Conservation (phyloP, 1,284 basidiomycete genomes). For the Coriolopsis trogii region DNA sequence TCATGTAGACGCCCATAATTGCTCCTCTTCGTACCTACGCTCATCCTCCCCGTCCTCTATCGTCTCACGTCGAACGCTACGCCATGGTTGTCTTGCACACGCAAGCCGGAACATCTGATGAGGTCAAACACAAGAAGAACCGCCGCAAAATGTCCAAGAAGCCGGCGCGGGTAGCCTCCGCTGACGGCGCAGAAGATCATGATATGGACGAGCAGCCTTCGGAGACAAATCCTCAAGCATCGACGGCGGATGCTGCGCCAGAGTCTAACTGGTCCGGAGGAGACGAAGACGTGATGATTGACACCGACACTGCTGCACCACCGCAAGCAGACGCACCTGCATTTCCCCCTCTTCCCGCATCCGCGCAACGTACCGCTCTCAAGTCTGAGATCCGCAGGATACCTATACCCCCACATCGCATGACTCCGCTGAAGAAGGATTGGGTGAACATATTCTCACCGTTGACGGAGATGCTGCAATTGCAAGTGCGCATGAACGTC, state of each 20-base stretch:
- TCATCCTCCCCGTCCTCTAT: conserved; percentile 6
- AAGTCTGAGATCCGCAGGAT: conserved; percentile 85
- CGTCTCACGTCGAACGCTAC: conserved; percentile 1
- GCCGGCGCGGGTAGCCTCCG: conserved; percentile 24
- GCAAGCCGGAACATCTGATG: conserved; percentile 37
- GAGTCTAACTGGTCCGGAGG: conserved; percentile 29
- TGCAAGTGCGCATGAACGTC: conserved; percentile 98
- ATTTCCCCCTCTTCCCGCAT: conserved; percentile 66
- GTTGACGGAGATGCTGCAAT: conserved; percentile 89
- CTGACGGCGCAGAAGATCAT: conserved; percentile 42
- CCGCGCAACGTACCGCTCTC: conserved; percentile 54
- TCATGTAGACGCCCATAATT: conserved; percentile 21
- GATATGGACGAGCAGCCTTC: conserved; percentile 30
- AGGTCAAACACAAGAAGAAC: conserved; percentile 50
- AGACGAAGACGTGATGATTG: conserved; percentile 70
- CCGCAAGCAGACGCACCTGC: conserved; percentile 52
- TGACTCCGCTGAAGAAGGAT: conserved; percentile 96
- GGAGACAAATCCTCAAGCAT: conserved; percentile 3
- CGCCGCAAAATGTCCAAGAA: conserved; percentile 56
- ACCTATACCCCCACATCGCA: conserved; percentile 93
- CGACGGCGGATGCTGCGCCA: background rate
- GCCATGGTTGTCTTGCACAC: conserved; percentile 61
- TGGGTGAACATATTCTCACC: conserved; percentile 98
- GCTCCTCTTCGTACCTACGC: conserved; percentile 11
- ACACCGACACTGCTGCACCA: conserved; percentile 47